These are phyloP conservation scores for Pyrus betulifolia DNA, from an alignment of 306 rosid genomes.

Conservation along the genomic window DNA sequence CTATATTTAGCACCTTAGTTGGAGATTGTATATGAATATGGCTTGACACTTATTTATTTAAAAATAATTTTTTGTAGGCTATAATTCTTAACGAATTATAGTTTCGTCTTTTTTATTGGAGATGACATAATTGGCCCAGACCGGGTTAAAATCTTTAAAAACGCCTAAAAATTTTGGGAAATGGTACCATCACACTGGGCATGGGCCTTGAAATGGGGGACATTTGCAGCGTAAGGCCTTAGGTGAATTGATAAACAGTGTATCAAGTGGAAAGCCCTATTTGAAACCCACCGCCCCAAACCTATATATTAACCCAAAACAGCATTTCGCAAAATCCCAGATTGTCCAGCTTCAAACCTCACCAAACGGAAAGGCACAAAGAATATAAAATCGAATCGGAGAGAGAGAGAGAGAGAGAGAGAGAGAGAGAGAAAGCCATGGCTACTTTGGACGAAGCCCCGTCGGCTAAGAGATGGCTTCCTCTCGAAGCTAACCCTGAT, in stretches of 20 bases:
- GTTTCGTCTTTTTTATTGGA: too few relatives aligned
- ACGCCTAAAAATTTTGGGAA: too few relatives aligned
- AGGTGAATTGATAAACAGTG: not conserved
- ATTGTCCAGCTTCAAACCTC: not conserved
- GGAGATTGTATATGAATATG: too few relatives aligned
- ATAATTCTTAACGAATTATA: too few relatives aligned
- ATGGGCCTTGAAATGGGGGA: not conserved
- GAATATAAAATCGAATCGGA: not conserved
- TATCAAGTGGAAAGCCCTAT: not conserved
- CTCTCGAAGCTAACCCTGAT: constrained; percentile 98
- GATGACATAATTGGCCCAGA: too few relatives aligned
- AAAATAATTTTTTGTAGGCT: too few relatives aligned
- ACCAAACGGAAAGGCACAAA: not conserved
- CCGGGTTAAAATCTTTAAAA: too few relatives aligned
- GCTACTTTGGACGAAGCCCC: constrained; percentile 43
- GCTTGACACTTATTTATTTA: too few relatives aligned
- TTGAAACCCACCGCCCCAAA: constrained; percentile 14
- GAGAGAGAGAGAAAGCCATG: constrained; percentile 19
- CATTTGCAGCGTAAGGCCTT: not conserved
- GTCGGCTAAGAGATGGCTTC: constrained; percentile 86
- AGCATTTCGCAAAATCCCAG: not conserved
- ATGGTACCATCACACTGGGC: too few relatives aligned
- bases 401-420: not conserved
- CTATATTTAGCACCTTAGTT: too few relatives aligned
- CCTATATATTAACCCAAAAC: constrained; percentile 11